Conservation (phyloP, 2,329 filamentous ascomycete species). For the Monosporascus sp. region DNA sequence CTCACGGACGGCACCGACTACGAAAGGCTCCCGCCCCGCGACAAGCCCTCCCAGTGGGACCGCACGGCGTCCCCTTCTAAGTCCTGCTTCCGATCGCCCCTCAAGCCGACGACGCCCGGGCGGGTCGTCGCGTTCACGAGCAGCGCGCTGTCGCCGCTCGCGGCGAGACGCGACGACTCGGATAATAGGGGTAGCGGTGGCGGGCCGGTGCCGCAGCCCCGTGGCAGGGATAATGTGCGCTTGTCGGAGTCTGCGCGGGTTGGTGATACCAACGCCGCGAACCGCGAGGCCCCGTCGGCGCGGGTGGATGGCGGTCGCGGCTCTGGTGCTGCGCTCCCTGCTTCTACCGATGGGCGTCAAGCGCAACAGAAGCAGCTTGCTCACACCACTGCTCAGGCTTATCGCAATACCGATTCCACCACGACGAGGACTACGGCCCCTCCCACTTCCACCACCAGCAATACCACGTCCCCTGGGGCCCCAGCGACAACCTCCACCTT, state of each 20-base stretch:
- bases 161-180: constrained; percentile 30
- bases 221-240: not conserved
- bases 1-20: constrained; percentile 34
- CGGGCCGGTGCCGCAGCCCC: not conserved
- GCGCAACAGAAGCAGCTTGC: too few species aligned
- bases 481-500: not conserved
- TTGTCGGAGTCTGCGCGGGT: too few species aligned
- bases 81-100: constrained; percentile 50
- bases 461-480: not conserved
- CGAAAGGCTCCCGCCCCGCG: constrained; percentile 31
- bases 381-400: too few species aligned
- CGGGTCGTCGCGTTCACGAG: constrained; percentile 54
- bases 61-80: constrained; percentile 50
- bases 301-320: too few species aligned
- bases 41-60: constrained; percentile 44
- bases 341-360: too few species aligned
- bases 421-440: constrained; percentile 2
- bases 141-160: constrained; percentile 41
- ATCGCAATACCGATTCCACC: not conserved
- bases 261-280: too few species aligned
- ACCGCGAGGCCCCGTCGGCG: too few species aligned
- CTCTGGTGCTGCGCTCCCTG: too few species aligned
- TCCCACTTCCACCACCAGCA: not conserved
- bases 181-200: constrained; percentile 9
- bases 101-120: constrained; percentile 53